Conservation (phyloP, 495 filamentous ascomycete genomes). For the Neurospora cerealis region DNA sequence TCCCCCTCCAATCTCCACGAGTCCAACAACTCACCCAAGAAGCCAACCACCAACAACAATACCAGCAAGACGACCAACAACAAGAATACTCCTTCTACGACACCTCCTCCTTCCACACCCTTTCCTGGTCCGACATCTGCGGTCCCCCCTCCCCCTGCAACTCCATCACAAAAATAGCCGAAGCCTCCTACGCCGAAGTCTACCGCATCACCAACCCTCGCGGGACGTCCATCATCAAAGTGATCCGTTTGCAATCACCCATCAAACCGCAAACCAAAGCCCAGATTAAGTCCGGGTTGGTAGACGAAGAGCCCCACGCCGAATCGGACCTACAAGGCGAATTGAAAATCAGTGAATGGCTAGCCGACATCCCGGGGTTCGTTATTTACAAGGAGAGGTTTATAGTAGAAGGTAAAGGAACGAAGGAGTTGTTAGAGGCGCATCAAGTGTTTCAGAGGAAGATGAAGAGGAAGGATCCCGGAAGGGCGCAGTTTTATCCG, state of each 20-base stretch:
- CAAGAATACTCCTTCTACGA: slow-evolving; percentile 1
- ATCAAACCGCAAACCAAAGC: slow-evolving; percentile 36
- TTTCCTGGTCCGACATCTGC: slow-evolving; percentile 44
- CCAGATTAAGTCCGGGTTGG: slow-evolving; percentile 34
- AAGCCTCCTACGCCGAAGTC: slow-evolving; percentile 60
- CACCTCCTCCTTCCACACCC: slow-evolving; percentile 18
- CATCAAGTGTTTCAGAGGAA: slow-evolving; percentile 51
- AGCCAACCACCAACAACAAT: not conserved
- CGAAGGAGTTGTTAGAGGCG: slow-evolving; percentile 51
- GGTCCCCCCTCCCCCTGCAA: slow-evolving; percentile 23
- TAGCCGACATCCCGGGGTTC: slow-evolving; percentile 78
- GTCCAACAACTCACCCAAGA: not conserved
- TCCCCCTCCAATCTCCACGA: not conserved
- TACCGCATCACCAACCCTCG: slow-evolving; percentile 46
- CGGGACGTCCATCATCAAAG: slow-evolving; percentile 44
- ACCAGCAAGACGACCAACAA: not conserved
- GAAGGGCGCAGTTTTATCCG: slow-evolving; percentile 56
- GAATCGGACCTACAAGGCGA: slow-evolving; percentile 43
- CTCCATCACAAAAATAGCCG: slow-evolving; percentile 52
- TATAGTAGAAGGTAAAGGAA: slow-evolving; percentile 60
- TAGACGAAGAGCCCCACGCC: slow-evolving; percentile 39
- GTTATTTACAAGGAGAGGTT: slow-evolving; percentile 77
- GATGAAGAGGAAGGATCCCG: slow-evolving; percentile 46
- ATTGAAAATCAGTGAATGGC: slow-evolving; percentile 56
- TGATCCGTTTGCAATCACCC: slow-evolving; percentile 38